Evolutionary conservation across 2,329 filamentous ascomycete genomes (phyloP).

Genomic region (Pseudogymnoascus sp.): DNA sequence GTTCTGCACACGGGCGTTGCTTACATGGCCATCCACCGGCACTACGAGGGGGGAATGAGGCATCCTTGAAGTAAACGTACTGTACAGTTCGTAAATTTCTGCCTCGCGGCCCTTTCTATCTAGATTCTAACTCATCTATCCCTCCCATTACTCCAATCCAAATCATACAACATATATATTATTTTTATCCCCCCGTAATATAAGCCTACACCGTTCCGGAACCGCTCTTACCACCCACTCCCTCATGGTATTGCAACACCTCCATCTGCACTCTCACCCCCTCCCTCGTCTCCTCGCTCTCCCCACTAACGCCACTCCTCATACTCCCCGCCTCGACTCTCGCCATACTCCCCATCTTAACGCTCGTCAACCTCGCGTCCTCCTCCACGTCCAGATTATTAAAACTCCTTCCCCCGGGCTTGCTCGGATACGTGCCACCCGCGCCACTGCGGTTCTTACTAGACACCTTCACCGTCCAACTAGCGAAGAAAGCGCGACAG

Average conservation of each 20-base stretch:
- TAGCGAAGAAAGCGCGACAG: slow-evolving; percentile 4
- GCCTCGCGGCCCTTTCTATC: background rate
- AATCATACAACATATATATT: background rate
- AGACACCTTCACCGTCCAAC: slow-evolving; percentile 2
- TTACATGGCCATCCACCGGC: background rate
- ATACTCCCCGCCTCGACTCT: background rate
- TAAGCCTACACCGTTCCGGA: background rate
- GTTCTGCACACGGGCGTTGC: background rate
- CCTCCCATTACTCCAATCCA: background rate
- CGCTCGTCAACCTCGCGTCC: background rate
- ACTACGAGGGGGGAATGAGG: background rate
- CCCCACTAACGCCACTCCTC: slow-evolving; percentile 5
- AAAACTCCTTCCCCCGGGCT: background rate
- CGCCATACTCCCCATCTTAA: slow-evolving; percentile 1
- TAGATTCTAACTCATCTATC: background rate
- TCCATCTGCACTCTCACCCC: slow-evolving; percentile 5
- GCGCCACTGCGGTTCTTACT: background rate
- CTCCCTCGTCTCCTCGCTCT: background rate
- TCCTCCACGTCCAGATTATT: background rate
- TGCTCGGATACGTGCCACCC: background rate
- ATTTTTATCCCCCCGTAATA: background rate
- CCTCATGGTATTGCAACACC: slow-evolving; percentile 6
- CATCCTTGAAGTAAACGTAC: background rate
- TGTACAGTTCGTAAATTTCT: background rate
- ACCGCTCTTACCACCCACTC: background rate